Percentiles rank a stretch among this genome's conserved stretches.
These are phyloP conservation scores for Tolypocladium guangdongense DNA, from an alignment of 2,329 filamentous ascomycete species.

Conservation along the genomic window DNA sequence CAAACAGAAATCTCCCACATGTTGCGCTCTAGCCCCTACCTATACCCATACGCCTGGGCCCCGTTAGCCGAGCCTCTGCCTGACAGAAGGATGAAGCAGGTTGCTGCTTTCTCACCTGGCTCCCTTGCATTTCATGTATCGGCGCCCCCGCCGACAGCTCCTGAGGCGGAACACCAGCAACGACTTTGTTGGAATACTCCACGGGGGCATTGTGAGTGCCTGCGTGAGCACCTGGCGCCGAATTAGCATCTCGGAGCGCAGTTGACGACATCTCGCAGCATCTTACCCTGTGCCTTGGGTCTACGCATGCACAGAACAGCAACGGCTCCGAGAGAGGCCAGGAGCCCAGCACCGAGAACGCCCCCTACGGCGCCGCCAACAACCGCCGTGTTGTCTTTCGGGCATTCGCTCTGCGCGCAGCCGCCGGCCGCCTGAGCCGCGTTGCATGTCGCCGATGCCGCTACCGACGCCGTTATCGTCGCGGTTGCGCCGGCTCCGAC, in stretches of 20 bases:
- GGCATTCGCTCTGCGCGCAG: slow-evolving; percentile 3
- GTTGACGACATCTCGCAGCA: not conserved
- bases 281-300: not conserved
- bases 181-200: not conserved
- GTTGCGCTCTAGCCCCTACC: not conserved
- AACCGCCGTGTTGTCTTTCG: slow-evolving; percentile 9
- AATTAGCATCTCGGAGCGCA: not conserved
- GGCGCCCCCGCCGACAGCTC: not conserved
- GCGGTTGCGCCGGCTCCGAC: not conserved
- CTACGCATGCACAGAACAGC: slow-evolving; percentile 5
- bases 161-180: not conserved
- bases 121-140: not conserved
- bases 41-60: not conserved
- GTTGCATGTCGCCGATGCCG: not conserved
- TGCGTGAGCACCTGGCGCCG: not conserved
- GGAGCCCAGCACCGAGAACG: slow-evolving; percentile 10
- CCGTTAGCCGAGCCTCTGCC: not conserved
- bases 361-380: slow-evolving; percentile 12
- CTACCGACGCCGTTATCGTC: not conserved
- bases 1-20: not conserved
- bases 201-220: not conserved
- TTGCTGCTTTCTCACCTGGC: not conserved
- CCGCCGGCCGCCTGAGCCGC: not conserved
- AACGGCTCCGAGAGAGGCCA: slow-evolving; percentile 10
- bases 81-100: not conserved